Conservation (phyloP, 73 alveolate species). For the Tetrahymena malaccensis region DNA sequence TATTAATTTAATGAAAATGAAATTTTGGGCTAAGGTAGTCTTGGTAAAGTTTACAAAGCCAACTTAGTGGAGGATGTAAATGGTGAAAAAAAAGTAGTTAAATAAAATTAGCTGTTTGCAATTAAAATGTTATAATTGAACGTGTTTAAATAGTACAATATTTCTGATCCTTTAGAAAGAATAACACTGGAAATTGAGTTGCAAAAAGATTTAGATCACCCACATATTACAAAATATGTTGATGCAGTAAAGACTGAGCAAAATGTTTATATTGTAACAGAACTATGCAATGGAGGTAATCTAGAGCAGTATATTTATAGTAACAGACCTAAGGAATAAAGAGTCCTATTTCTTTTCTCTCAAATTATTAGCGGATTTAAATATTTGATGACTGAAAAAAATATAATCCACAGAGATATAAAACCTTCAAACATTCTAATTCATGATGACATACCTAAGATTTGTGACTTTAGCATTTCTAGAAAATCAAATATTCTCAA, state of each 20-base stretch:
- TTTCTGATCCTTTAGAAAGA: constrained; percentile 1
- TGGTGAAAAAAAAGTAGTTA: background rate
- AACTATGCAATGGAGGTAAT: constrained; percentile 32
- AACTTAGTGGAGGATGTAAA: background rate
- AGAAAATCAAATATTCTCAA: background rate
- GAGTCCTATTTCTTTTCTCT: background rate
- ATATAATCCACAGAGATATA: constrained; percentile 20
- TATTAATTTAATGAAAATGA: constrained; percentile 3
- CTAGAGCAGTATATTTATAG: constrained; percentile 25
- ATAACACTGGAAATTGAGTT: constrained; percentile 20
- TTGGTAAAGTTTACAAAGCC: constrained; percentile 27
- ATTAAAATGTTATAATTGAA: background rate
- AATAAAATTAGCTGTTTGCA: constrained; percentile 1
- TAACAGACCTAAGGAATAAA: background rate
- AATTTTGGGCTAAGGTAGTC: constrained; percentile 17
- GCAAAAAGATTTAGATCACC: constrained; percentile 3
- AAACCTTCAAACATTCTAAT: constrained; percentile 37
- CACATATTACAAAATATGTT: constrained; percentile 24
- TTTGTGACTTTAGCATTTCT: constrained; percentile 34
- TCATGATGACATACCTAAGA: constrained; percentile 18
- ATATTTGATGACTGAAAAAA: constrained; percentile 9
- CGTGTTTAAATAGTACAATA: background rate
- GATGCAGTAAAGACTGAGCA: constrained; percentile 10
- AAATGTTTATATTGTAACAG: constrained; percentile 17
- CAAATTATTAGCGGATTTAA: constrained; percentile 8